Evolutionary conservation across 306 rosid genomes (phyloP).

Genomic region (Pachyrhizus erosus): DNA sequence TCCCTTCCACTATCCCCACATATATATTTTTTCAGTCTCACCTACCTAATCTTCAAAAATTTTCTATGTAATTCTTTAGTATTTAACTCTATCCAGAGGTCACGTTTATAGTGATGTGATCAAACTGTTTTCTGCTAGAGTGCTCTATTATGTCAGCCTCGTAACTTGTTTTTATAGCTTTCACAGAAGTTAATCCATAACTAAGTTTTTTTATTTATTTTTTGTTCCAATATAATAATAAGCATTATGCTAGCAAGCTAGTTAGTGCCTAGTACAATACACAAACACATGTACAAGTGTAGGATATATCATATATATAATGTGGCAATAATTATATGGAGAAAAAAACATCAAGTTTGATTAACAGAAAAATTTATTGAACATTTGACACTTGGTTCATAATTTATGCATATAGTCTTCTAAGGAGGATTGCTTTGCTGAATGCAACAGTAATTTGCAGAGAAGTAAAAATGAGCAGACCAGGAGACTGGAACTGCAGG

Average conservation of each 20-base stretch:
- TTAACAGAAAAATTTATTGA: background rate
- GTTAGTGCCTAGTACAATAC: constrained; percentile 34
- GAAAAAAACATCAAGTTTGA: constrained; percentile 13
- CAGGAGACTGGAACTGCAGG: constrained; percentile 99
- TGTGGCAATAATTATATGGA: constrained; percentile 9
- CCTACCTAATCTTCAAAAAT: background rate
- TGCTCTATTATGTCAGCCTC: constrained; percentile 36
- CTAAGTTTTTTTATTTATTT: background rate
- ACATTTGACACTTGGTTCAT: background rate
- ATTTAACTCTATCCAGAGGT: background rate
- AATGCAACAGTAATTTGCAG: constrained; percentile 43
- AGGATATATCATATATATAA: background rate
- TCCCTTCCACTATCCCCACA: background rate
- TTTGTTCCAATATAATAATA: constrained; percentile 21
- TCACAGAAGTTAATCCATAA: constrained; percentile 36
- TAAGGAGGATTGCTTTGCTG: constrained; percentile 10
- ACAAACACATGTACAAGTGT: background rate
- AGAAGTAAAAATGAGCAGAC: constrained; percentile 74
- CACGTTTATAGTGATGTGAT: constrained; percentile 28
- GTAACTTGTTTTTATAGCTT: constrained; percentile 39
- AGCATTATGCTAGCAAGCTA: constrained; percentile 33
- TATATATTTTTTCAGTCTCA: constrained; percentile 4
- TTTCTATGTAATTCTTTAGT: background rate
- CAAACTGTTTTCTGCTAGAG: constrained; percentile 6
- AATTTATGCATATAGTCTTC: background rate